phyloP scores from a whole-genome alignment of 202 grass and related monocot genomes.

The Musa balbisiana region DNA sequence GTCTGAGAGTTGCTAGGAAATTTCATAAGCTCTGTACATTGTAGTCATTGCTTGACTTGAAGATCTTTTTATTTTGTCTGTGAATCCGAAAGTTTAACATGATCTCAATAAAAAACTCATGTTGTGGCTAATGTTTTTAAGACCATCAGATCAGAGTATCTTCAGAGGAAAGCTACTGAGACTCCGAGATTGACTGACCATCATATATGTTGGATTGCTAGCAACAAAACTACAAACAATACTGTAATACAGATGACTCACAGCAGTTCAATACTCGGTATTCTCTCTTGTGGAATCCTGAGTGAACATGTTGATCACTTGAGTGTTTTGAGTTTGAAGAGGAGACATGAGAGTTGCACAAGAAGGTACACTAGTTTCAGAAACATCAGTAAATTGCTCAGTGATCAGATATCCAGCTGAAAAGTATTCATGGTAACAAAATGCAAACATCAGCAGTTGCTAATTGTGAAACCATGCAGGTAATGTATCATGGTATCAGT shows the following conservation, averaged over 20 bases:
- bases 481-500: no score
- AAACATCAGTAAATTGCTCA: no score
- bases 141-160: not conserved
- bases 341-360: no score
- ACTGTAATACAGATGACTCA: not conserved
- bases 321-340: no score
- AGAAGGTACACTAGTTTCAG: no score
- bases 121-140: not conserved
- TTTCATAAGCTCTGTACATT: not conserved
- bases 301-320: no score
- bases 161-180: not conserved
- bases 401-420: no score
- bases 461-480: no score
- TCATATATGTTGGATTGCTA: not conserved
- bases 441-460: no score
- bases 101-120: not conserved
- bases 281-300: no score
- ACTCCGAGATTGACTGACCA: not conserved
- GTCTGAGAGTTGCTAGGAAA: not conserved
- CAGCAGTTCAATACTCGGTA: no score
- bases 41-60: not conserved
- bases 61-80: not conserved
- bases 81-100: not conserved
- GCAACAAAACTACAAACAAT: not conserved
- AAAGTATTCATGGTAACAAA: no score